These are phyloP conservation scores for Suillus discolor DNA, from an alignment of 768 basidiomycete species.

Conservation along the genomic window DNA sequence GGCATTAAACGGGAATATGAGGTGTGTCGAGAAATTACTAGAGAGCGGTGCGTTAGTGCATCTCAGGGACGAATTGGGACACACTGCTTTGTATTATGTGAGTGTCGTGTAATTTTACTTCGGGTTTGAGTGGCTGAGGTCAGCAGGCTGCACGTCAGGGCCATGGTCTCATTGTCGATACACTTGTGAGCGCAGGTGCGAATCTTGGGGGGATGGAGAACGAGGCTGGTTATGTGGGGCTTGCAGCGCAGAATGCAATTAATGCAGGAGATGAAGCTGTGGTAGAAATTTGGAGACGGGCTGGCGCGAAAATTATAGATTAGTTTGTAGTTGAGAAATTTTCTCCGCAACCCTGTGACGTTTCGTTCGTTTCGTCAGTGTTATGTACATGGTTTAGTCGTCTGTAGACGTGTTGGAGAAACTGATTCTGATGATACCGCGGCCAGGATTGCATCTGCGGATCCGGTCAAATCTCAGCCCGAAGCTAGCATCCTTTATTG, in stretches of 20 bases:
- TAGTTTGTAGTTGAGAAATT: background rate
- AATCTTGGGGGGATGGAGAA: constrained; percentile 68
- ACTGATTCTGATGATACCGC: background rate
- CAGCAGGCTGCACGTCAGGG: constrained; percentile 75
- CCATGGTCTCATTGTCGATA: constrained; percentile 58
- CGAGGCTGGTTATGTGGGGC: constrained; percentile 56
- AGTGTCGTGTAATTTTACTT: constrained; percentile 23
- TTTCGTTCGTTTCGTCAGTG: background rate
- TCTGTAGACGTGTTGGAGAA: background rate
- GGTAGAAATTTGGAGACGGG: constrained; percentile 57
- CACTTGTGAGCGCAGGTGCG: constrained; percentile 73
- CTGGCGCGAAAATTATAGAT: constrained; percentile 36
- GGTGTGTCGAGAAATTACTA: constrained; percentile 51
- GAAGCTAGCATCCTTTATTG: background rate
- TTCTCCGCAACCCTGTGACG: background rate
- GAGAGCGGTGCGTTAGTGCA: constrained; percentile 82
- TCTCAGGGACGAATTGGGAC: constrained; percentile 75
- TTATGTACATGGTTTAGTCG: background rate
- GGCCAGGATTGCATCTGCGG: background rate
- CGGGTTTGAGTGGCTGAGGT: constrained; percentile 3
- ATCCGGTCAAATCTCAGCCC: background rate
- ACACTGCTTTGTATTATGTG: constrained; percentile 85
- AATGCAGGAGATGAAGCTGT: constrained; percentile 44
- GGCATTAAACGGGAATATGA: constrained; percentile 62
- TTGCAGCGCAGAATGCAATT: constrained; percentile 44